Evolutionary conservation across 768 basidiomycete genomes (phyloP), one percentile per base, ranked within the genome.

Genomic region (Lactarius hatsudake): DNA sequence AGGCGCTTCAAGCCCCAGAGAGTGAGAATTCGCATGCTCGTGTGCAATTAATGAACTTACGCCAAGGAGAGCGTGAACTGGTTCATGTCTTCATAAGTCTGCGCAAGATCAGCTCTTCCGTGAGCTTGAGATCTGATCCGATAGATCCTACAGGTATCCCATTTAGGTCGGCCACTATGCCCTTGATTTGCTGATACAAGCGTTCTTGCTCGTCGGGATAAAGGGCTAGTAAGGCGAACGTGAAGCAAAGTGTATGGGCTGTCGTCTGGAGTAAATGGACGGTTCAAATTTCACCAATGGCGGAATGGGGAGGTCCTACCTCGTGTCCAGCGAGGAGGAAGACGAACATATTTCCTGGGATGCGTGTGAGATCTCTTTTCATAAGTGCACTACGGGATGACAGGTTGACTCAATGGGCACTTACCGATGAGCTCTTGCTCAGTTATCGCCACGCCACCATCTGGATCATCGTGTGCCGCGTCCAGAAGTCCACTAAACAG

Each of bases 171-270:
- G 76, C 65, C 40, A 80, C 66, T 5, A 80, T 71, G 5, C 66
- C 62, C 23, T 72, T 75, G 64, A 80, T 78, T 64, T 77, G 79
- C 64, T 75, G 63, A 64, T 74, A 79, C 36, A 80, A 65, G 56
- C 73, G 78, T 59, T 78, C 80, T 71, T 84, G 83, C 63, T 80
- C 77, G 2, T 81, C 79, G 1, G 74, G 76, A 66, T 79, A 73
- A 15, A 82, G 72, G 0, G 82, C 82, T 3, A 84, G 75, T 57
- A 82, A 66, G 5, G 74, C 81, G 61, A 83, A 75, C 0, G 78
- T 68, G 71, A 77, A 81, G 58, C 74, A 75, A 8, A 81, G 65
- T 8, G 80, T 75, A 65, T 80, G 74, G 12, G 75, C 76, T 0
- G 80, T 76, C 5, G 81, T 80, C 79, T 81, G 36, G 17, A 34